phyloP scores from a whole-genome alignment of 208 protist genomes.

The Trypanosoma lewisi region DNA sequence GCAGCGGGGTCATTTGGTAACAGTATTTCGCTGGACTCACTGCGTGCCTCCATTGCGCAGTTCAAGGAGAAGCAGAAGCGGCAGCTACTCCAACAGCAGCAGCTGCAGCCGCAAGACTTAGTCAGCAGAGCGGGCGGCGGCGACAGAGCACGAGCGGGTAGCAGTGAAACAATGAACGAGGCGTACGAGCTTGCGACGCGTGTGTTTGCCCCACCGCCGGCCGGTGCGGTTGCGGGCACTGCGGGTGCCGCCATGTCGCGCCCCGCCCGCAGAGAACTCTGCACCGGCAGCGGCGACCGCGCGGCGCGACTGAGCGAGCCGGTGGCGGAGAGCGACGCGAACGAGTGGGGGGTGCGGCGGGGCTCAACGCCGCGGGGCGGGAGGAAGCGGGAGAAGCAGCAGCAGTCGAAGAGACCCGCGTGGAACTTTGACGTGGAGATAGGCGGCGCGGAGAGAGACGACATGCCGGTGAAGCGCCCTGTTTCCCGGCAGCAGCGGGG shows the following conservation, averaged over 20 bases:
- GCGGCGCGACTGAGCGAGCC: background rate
- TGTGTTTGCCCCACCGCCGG: constrained; percentile 12
- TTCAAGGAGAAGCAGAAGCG: constrained; percentile 66
- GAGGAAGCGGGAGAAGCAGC: background rate
- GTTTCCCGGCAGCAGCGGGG: constrained; percentile 1
- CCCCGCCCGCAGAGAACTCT: constrained; percentile 2
- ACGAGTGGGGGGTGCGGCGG: constrained; percentile 14
- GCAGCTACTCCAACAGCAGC: constrained; percentile 11
- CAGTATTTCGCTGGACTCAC: constrained; percentile 66
- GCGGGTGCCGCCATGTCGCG: constrained; percentile 5
- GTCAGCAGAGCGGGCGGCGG: background rate
- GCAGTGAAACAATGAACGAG: constrained; percentile 5
- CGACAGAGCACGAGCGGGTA: background rate
- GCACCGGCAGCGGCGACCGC: constrained; percentile 1
- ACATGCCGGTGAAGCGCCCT: constrained; percentile 1
- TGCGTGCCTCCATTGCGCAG: constrained; percentile 73
- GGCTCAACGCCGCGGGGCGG: background rate
- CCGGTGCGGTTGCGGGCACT: constrained; percentile 7
- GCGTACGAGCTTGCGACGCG: constrained; percentile 24
- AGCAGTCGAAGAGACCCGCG: constrained; percentile 30
- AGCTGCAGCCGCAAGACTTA: constrained; percentile 15
- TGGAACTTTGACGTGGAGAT: constrained; percentile 69
- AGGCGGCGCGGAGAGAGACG: constrained; percentile 18
- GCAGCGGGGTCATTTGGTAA: constrained; percentile 33
- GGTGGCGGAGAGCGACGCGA: background rate